These are phyloP conservation scores for Ampelomyces quisqualis DNA, from an alignment of 2,329 filamentous ascomycete genomes.

Conservation along the genomic window DNA sequence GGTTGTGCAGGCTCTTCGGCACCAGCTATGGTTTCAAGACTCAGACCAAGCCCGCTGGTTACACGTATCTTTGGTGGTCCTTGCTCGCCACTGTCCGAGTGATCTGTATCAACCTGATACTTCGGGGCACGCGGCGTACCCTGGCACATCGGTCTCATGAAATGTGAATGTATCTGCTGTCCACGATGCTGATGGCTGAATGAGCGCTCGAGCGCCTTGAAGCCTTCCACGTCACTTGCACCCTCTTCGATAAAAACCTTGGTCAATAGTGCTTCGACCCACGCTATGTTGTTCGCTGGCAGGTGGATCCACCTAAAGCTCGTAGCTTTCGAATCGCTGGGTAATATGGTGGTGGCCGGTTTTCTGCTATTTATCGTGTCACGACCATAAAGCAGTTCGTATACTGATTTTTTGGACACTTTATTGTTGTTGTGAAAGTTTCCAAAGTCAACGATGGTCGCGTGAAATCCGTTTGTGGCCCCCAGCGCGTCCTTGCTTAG, in stretches of 20 bases:
- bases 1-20: slow-evolving; percentile 19
- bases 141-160: slow-evolving; percentile 62
- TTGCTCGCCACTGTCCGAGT: slow-evolving; percentile 36
- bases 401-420: slow-evolving; percentile 36
- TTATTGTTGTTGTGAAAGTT: slow-evolving; percentile 41
- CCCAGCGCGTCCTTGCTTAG: slow-evolving; percentile 38
- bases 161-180: slow-evolving; percentile 59
- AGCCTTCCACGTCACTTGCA: slow-evolving; percentile 62
- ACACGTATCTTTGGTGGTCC: slow-evolving; percentile 34
- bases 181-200: slow-evolving; percentile 64
- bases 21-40: slow-evolving; percentile 24
- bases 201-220: slow-evolving; percentile 62
- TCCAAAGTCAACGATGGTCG: slow-evolving; percentile 45
- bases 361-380: slow-evolving; percentile 38
- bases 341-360: slow-evolving; percentile 40
- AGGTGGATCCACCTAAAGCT: slow-evolving; percentile 51
- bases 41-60: slow-evolving; percentile 26
- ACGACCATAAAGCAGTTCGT: slow-evolving; percentile 39
- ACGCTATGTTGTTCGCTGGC: slow-evolving; percentile 56
- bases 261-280: slow-evolving; percentile 64
- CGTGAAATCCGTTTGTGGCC: slow-evolving; percentile 43
- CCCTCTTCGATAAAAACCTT: slow-evolving; percentile 66
- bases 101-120: slow-evolving; percentile 35
- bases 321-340: slow-evolving; percentile 45
- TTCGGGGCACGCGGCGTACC: slow-evolving; percentile 45